Conservation (phyloP, 1,139 yeast species). For the Nakaseomyces delphensis region DNA sequence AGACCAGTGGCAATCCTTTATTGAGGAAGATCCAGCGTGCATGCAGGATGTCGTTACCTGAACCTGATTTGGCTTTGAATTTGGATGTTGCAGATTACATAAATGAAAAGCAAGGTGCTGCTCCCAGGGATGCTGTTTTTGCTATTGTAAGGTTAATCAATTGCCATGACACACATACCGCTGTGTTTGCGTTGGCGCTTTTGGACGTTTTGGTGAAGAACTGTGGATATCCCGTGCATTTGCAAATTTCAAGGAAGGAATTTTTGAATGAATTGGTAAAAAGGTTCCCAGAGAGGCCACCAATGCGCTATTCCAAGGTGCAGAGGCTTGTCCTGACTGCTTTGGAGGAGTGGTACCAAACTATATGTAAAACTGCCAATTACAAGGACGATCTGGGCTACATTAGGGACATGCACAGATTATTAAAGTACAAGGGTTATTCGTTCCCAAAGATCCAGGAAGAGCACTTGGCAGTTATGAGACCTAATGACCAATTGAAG, state of each 20-base stretch:
- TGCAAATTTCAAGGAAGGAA: slow-evolving; percentile 91
- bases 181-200: slow-evolving; percentile 46
- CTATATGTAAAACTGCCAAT: slow-evolving; percentile 81
- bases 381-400: slow-evolving; percentile 88
- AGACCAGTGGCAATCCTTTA: slow-evolving; percentile 31
- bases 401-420: slow-evolving; percentile 91
- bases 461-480: slow-evolving; percentile 88
- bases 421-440: slow-evolving; percentile 80
- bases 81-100: slow-evolving; percentile 89
- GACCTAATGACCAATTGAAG: slow-evolving; percentile 83
- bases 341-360: slow-evolving; percentile 95
- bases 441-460: slow-evolving; percentile 83
- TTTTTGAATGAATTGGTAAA: slow-evolving; percentile 88
- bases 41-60: slow-evolving; percentile 72
- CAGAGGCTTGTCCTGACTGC: slow-evolving; percentile 82
- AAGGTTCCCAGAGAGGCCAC: slow-evolving; percentile 92
- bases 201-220: slow-evolving; percentile 90
- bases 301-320: slow-evolving; percentile 70
- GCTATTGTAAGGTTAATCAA: slow-evolving; percentile 81
- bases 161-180: slow-evolving; percentile 73
- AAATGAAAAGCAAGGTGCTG: slow-evolving; percentile 83
- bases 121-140: slow-evolving; percentile 89
- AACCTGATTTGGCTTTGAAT: slow-evolving; percentile 83
- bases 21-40: slow-evolving; percentile 74
- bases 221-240: slow-evolving; percentile 95